Evolutionary conservation across 202 grass and related monocot genomes (phyloP).

Genomic region (Brachypodium distachyon): DNA sequence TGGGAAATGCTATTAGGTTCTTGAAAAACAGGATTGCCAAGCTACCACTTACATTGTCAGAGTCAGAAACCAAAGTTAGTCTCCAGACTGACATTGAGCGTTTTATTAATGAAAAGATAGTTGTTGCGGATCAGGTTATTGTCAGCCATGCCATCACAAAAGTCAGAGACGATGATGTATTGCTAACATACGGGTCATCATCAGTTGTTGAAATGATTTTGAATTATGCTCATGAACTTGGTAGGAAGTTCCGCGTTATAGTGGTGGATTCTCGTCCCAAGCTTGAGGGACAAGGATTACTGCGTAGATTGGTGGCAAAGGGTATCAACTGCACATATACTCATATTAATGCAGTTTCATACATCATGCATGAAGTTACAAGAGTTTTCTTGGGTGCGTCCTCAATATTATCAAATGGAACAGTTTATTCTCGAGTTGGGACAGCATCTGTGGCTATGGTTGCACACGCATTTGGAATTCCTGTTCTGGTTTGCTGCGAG

Average conservation of each 20-base stretch:
- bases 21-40: slow-evolving; percentile 77
- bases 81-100: slow-evolving; percentile 84
- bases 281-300: slow-evolving; percentile 75
- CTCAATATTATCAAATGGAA: slow-evolving; percentile 81
- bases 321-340: slow-evolving; percentile 85
- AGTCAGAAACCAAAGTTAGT: slow-evolving; percentile 72
- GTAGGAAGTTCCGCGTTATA: slow-evolving; percentile 71
- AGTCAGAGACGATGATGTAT: slow-evolving; percentile 82
- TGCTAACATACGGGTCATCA: slow-evolving; percentile 73
- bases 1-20: slow-evolving; percentile 93
- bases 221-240: slow-evolving; percentile 65
- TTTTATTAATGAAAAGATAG: slow-evolving; percentile 91
- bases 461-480: slow-evolving; percentile 71
- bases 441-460: slow-evolving; percentile 93
- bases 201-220: slow-evolving; percentile 94
- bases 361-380: slow-evolving; percentile 96
- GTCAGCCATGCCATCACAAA: slow-evolving; percentile 76
- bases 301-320: slow-evolving; percentile 58
- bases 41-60: slow-evolving; percentile 54
- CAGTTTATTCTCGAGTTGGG: slow-evolving; percentile 86
- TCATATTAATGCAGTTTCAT: slow-evolving; percentile 86
- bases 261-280: slow-evolving; percentile 91
- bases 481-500: slow-evolving; percentile 87
- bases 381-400: slow-evolving; percentile 78
- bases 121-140: slow-evolving; percentile 82